Base-by-base conservation (phyloP, 2,329 filamentous ascomycete species). In the Xylaria sp. region DNA sequence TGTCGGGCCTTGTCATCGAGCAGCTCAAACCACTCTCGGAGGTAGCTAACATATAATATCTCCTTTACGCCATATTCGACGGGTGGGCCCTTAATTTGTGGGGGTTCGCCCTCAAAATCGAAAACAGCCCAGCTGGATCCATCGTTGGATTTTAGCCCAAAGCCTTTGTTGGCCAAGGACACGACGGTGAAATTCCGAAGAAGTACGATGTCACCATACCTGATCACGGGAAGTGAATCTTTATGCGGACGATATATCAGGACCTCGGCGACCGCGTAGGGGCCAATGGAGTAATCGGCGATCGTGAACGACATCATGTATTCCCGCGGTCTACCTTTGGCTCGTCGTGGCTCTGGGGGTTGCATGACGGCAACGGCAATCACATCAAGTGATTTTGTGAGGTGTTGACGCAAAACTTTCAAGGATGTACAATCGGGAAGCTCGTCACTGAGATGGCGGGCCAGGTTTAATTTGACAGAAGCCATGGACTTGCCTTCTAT, bases 81-180 rank as follows among this genome's bases (percentile, higher is more conserved):
- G 0, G 88, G 88, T 63, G 88, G 86, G 0, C 88, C 89, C 69
- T 84, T 85, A 62, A 90, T 85, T 79, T 90, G 86, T 51, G 86
- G 81, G 52, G 84, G 78, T 61, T 78, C 78, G 39, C 73, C 73
- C 41, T 80, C 78, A 48, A 80, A 78, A 72, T 89, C 87, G 70
- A 88, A 90, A 2, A 91, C 87, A 1, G 87, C 89, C 87, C 89
- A 91, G 63, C 86, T 85, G 18, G 87, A 90, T 41, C 80, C 81
- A 54, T 87, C 86, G n/a, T 81, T 83, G n/a, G 83, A 84, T 57
- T 84, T 81, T 59, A 90, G 79, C 0, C 87, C 88, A 70, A 87
- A 89, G 1, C 86, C 88, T 62, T 85, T 85, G 55, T 82, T 82
- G 67, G 85, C 84, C 60, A 90, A 78, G 2, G 87, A 81, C 51